Conservation (phyloP, 495 filamentous ascomycete species). For the Podospora australis region DNA sequence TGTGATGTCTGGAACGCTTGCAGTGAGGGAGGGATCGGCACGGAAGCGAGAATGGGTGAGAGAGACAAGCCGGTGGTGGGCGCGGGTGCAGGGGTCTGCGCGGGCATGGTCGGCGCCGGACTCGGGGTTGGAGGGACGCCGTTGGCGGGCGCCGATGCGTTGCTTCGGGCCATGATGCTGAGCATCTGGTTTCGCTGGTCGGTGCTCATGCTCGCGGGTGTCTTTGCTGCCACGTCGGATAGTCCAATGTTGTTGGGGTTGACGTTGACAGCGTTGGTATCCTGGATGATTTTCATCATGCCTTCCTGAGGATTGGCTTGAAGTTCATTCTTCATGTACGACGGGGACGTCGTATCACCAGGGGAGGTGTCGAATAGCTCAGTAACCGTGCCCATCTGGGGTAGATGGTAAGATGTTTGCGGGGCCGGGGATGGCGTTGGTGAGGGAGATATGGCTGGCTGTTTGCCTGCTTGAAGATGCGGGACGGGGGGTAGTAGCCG, state of each 20-base stretch:
- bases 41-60: constrained; percentile 51
- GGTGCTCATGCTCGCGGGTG: constrained; percentile 58
- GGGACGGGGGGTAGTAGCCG: constrained; percentile 43
- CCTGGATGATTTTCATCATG: constrained; percentile 84
- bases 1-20: constrained; percentile 58
- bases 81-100: constrained; percentile 20
- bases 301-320: constrained; percentile 54
- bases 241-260: constrained; percentile 54
- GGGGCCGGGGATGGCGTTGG: constrained; percentile 22
- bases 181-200: constrained; percentile 77
- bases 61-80: constrained; percentile 38
- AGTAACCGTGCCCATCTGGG: constrained; percentile 40
- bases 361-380: constrained; percentile 41
- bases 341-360: constrained; percentile 31
- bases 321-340: constrained; percentile 42
- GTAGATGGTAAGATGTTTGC: constrained; percentile 18
- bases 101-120: constrained; percentile 2
- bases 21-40: constrained; percentile 44
- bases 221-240: constrained; percentile 69
- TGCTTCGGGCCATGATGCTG: constrained; percentile 58
- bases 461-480: constrained; percentile 23
- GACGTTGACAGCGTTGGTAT: constrained; percentile 57
- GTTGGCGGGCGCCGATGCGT: not conserved
- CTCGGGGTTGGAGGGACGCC: constrained; percentile 4
- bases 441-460: constrained; percentile 23